Evolutionary conservation across 768 basidiomycete genomes (phyloP).

Genomic region (Pholiota microspora): DNA sequence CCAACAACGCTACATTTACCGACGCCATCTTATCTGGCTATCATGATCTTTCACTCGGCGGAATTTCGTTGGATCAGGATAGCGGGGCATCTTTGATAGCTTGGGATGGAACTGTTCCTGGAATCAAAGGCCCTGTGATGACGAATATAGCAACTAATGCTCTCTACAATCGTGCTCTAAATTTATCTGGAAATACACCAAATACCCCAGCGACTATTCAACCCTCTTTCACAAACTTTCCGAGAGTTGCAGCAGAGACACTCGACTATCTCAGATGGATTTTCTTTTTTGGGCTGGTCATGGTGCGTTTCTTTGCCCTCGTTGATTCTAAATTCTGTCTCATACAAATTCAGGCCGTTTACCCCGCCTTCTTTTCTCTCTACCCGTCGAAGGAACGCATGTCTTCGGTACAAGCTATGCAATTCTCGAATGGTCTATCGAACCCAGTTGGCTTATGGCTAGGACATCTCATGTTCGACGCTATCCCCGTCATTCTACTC

Average conservation of each 20-base stretch:
- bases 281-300: constrained; percentile 67
- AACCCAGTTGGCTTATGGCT: constrained; percentile 74
- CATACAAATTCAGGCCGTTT: constrained; percentile 50
- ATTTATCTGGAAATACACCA: neutral
- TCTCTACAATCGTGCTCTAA: constrained; percentile 56
- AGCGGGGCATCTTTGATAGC: constrained; percentile 52
- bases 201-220: constrained; percentile 20
- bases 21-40: neutral
- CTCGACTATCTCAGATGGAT: constrained; percentile 69
- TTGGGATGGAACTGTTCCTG: constrained; percentile 65
- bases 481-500: constrained; percentile 52
- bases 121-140: constrained; percentile 41
- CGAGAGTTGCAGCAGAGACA: constrained; percentile 49
- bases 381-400: constrained; percentile 74
- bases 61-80: constrained; percentile 35
- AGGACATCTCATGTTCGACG: constrained; percentile 76
- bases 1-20: constrained; percentile 13
- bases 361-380: constrained; percentile 75
- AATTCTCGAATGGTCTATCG: constrained; percentile 71
- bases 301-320: constrained; percentile 42
- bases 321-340: neutral
- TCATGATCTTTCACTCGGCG: constrained; percentile 8
- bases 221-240: constrained; percentile 62
- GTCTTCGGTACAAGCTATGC: constrained; percentile 78
- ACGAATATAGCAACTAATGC: constrained; percentile 70